phyloP scores from a whole-genome alignment of 1,284 basidiomycete genomes.

The Jaminaea rosea region DNA sequence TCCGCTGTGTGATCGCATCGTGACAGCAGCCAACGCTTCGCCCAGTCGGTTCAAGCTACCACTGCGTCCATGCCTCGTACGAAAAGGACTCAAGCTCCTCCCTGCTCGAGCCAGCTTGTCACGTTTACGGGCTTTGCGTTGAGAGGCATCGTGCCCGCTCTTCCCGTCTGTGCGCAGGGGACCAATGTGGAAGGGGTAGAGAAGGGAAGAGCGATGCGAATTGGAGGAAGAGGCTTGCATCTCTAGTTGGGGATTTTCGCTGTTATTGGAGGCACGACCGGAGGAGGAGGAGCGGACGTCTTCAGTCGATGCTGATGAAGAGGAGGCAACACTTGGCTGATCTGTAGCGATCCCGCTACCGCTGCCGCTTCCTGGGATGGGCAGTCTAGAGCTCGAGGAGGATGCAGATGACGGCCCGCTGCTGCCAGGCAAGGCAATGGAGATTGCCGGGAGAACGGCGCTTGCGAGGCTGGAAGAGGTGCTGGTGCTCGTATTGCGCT shows the following conservation, averaged over 20 bases:
- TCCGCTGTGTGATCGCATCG: background rate
- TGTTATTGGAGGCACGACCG: background rate
- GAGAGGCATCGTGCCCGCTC: slow-evolving; percentile 1
- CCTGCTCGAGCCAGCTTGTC: slow-evolving; percentile 5
- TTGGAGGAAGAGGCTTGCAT: background rate
- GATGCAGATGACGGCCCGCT: no score
- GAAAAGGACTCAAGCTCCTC: slow-evolving; percentile 7
- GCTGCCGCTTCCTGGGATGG: no score
- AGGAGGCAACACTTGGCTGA: no score
- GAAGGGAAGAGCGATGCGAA: slow-evolving; percentile 1
- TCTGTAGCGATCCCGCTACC: no score
- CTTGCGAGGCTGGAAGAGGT: background rate
- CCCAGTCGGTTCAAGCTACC: background rate
- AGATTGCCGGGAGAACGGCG: background rate
- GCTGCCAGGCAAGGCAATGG: background rate
- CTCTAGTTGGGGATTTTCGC: background rate
- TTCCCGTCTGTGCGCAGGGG: slow-evolving; percentile 18
- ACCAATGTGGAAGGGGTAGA: slow-evolving; percentile 14
- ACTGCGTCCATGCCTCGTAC: background rate
- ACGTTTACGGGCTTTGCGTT: slow-evolving; percentile 5
- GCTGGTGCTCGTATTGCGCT: no score
- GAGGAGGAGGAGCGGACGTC: background rate
- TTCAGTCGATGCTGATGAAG: background rate
- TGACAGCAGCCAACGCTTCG: background rate
- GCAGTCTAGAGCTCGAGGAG: no score